Base-by-base conservation (phyloP, 129 eudicot species). In the Flaveria trinervia region DNA sequence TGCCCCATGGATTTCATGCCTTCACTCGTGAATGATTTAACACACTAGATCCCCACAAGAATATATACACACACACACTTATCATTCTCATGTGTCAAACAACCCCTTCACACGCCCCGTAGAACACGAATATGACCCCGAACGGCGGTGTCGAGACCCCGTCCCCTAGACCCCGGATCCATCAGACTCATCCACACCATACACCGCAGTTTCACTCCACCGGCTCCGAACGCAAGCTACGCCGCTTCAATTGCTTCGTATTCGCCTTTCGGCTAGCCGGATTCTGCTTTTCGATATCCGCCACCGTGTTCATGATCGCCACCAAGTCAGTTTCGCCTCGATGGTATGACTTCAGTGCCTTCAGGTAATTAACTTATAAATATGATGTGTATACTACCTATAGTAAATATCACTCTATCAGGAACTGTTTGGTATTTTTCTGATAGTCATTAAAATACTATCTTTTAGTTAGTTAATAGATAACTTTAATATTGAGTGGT, bases 191-290 rank as follows among this genome's bases (percentile, higher is more conserved):
- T 15, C 84, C 65, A 11, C 86, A 75, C 61, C 75, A 77, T 25
- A 66, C 81, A n/a, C 85, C 90, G 51, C 92, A 83, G 43, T 88
- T 90, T 70, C 93, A 90, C 59, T 88, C 96, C 66, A 90, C 91
- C 2, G 85, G 88, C 41, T 84, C 96, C 41, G 74, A 82, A 15
- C 88, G 62, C 16, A 90, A 88, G 70, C 91, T 88, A 41, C 86
- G 89, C 51, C 96, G 96, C 8, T 79, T 90, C 78, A 90, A 88
- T 54, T 49, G 44, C 11, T 71, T 90, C 26, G 77, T 90, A 49
- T 76, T 90, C 77, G 51, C 83, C 49, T 88, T 88, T 75, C 91
- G 96, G 0, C 62, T 88, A 4, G 75, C 78, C 10, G 79, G 91
- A 26, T 88, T 88, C 71, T 81, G 87, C 85, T 88, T 86, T 85